Base-by-base conservation (phyloP, 768 basidiomycete genomes). In the Trichaptum fuscoviolaceum region DNA sequence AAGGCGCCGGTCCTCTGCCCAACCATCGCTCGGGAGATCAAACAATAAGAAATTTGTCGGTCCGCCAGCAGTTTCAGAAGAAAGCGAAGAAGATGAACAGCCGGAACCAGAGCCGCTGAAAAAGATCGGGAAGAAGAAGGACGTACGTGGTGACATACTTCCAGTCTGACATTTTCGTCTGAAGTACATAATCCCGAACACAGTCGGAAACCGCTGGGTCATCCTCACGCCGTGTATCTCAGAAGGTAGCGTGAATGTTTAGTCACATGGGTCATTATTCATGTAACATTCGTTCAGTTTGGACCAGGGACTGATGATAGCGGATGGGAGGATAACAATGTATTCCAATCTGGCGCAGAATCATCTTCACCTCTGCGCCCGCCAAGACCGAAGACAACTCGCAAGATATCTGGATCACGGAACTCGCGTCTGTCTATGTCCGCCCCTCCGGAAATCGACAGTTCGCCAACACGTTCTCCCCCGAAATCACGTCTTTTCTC, bases 241-340 rank as follows among this genome's bases (percentile, higher is more conserved):
- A 82, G 67, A 68, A 78, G 63, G 81, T 81, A 62, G 58, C 63
- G 24, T 68, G 73, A 62, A 68, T 73, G 35, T 68, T 67, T 63
- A 58, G 30, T 4, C 24, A 52, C 66, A 61, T 24, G 61, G 7
- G 15, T 61, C 63, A 8, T 42, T 12, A 34, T 26, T 65, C 67
- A 42, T 61, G 18, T 30, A 30, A 30, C 30, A 30, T 30, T 30
- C 20, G 63, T 20, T 67, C 58, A 18, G 36, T 62, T 58, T 65
- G 65, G 66, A 26, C 63, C 67, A 62, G 64, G 27, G 42, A 81
- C 73, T 26, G 89, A 91, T 52, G 91, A 92, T 64, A 93, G 91
- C 70, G 91, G 91, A 35, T 94, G 92, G 92, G 92, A 94, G 72
- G 92, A 93, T 69, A 93, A 92, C 72, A 94, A 95, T 69, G 86